Percentiles rank a stretch among this genome's conserved stretches.
These are phyloP conservation scores for Entophlyctis helioformis DNA, from an alignment of 192 early-diverging fungal species.

Conservation along the genomic window DNA sequence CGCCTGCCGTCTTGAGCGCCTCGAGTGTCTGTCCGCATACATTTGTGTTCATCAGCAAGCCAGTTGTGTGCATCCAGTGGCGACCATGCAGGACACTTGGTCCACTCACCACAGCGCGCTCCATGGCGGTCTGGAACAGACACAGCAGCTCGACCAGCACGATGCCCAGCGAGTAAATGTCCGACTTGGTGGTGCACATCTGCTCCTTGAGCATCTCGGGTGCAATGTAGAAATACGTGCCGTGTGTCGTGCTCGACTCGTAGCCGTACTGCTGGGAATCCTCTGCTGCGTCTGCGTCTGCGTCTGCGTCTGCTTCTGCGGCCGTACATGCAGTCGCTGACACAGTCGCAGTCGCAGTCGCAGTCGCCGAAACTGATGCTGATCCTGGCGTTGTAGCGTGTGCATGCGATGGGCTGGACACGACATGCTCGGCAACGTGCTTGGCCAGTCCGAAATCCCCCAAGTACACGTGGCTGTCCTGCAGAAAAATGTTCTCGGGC, in stretches of 20 bases:
- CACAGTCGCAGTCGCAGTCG: too few relatives aligned
- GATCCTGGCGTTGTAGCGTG: neutral
- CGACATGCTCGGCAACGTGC: conserved; percentile 12
- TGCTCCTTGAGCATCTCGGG: conserved; percentile 24
- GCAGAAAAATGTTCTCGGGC: conserved; percentile 29
- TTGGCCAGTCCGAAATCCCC: conserved; percentile 40
- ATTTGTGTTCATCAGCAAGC: too few relatives aligned
- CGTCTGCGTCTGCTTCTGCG: too few relatives aligned
- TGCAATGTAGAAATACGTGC: conserved; percentile 78
- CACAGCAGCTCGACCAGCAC: conserved; percentile 33
- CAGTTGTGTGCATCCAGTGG: too few relatives aligned
- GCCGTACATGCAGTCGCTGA: too few relatives aligned
- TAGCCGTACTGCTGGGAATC: too few relatives aligned
- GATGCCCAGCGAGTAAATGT: conserved; percentile 38
- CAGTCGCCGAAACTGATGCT: too few relatives aligned
- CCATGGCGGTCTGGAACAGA: conserved; percentile 30
- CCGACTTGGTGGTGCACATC: conserved; percentile 23
- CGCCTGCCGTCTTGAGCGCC: too few relatives aligned
- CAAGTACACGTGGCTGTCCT: conserved; percentile 20
- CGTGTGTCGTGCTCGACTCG: conserved; percentile 24
- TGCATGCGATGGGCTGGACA: neutral
- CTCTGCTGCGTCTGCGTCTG: too few relatives aligned
- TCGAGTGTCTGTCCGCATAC: too few relatives aligned
- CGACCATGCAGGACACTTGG: too few relatives aligned
- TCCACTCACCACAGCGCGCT: conserved; percentile 11